Conservation (phyloP, 495 filamentous ascomycete species). For the Pyrenula massariospora region DNA sequence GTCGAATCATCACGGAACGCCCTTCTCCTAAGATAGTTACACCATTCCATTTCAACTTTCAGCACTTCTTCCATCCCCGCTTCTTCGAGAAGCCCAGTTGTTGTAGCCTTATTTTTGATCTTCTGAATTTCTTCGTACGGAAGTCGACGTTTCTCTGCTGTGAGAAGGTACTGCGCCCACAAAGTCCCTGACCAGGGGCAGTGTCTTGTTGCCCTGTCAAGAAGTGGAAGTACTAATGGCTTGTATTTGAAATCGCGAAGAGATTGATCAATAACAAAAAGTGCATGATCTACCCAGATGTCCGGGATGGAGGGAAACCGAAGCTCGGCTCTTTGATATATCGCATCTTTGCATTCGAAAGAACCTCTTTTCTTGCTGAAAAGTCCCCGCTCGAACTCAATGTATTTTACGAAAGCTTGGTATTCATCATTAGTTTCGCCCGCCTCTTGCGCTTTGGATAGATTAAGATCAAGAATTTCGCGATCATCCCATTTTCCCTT, state of each 20-base stretch:
- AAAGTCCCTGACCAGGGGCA: constrained; percentile 85
- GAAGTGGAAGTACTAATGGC: constrained; percentile 32
- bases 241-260: constrained; percentile 21
- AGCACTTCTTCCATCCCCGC: constrained; percentile 74
- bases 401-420: constrained; percentile 56
- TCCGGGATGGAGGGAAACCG: constrained; percentile 56
- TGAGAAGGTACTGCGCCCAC: constrained; percentile 82
- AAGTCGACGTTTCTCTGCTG: constrained; percentile 61
- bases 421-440: constrained; percentile 46
- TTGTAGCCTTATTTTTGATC: constrained; percentile 87
- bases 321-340: constrained; percentile 66
- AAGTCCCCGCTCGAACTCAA: constrained; percentile 57
- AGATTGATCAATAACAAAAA: constrained; percentile 48
- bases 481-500: constrained; percentile 58
- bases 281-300: constrained; percentile 73
- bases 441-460: constrained; percentile 46
- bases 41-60: constrained; percentile 87
- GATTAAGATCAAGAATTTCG: constrained; percentile 57
- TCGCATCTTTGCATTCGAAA: constrained; percentile 54
- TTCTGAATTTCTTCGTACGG: constrained; percentile 69
- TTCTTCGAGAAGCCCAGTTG: constrained; percentile 60
- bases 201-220: constrained; percentile 71
- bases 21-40: constrained; percentile 73
- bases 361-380: constrained; percentile 39
- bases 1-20: constrained; percentile 65